Base-by-base conservation (phyloP, 345 rosid species). In the Boechera retrofracta region DNA sequence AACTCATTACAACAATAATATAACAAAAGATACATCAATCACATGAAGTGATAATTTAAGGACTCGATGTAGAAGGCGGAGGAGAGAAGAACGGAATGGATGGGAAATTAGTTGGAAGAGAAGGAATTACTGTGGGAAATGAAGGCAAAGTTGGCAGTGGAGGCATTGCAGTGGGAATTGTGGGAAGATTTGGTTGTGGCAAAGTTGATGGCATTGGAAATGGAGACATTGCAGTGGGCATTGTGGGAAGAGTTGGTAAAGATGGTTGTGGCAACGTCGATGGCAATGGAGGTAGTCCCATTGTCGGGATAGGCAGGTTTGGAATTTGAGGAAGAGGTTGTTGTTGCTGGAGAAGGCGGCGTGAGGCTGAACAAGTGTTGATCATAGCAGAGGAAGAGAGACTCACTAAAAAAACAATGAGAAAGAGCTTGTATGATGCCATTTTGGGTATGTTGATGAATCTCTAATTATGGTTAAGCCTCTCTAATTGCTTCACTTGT, bases 261-360 rank as follows among this genome's bases (percentile, higher is more conserved):
- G 45, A 31, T 58, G 74, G 75, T 58, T 58, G 67, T 21, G 67
- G 75, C 53, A 72, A 60, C n/a, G 59, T 70, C 18, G 74, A 70
- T 70, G 74, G 65, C 12, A 58, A 45, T 32, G 57, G 75, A 70
- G 74, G 74, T 55, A 77, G 51, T 62, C 80, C 80, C 75, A 47
- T 63, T 6, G 45, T 53, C 1, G 80, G 80, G 39, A 60, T 53
- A 53, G 75, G 75, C 2, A 76, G 1, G 35, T 24, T 76, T 13
- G 80, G 80, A 55, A 69, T 69, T 28, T 77, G 75, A 53, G 80
- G 80, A 61, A 70, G 45, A 61, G 80, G 76, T 44, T 69, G 75
- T 62, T 39, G 44, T 39, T 39, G 44, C 44, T 69, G 80, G 51
- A 77, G 80, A 77, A 77, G 80, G 2, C 12, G 72, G 13, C 71